Evolutionary conservation across 2,329 filamentous ascomycete genomes (phyloP), one percentile per base, ranked within the genome.

Genomic region (Aspergillus proliferans): DNA sequence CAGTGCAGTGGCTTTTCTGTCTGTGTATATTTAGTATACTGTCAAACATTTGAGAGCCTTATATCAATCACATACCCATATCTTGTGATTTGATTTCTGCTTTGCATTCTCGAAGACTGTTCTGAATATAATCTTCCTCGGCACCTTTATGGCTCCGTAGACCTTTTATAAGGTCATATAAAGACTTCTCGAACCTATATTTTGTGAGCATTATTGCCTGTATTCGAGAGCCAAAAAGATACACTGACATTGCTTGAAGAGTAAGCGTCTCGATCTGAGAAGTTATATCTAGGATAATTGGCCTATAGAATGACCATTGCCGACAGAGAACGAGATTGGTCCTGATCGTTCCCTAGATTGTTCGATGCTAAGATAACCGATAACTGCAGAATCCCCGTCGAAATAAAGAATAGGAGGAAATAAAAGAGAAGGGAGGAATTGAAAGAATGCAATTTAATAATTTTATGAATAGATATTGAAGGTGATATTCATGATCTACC

Each of bases 121-220:
- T 86, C 66, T 95, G 87, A 52, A 98, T 94, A 71, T 97, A 98
- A 67, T 94, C 89, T 69, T 86, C 87, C 74, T 98, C 93, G 65
- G 85, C 87, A 61, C 92, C 92, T 71, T 95, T 96, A 76, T 97
- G 91, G 68, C 92, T 93, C 58, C 93, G 86, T 66, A 98, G 77
- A 63, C 93, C 93, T 72, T 91, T 83, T 63, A 98, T 98, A 77
- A 98, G 91, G 82, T 97, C 92, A 73, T 96, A 95, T 18, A 98
- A 82, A 39, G 93, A 96, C 74, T 98, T 98, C 72, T 98, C 93
- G 75, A 98, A 98, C 93, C 91, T 97, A 36, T 14, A 36, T 36
- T 18, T 7, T 12, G 3, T 34, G 26, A 38, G 34, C 9, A 40
- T 40, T 21, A 22, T 15, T 40, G 18, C 12, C 38, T 22, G 34